These are phyloP conservation scores for Asclepias syriaca DNA, from an alignment of 257 asterid species.

Conservation along the genomic window DNA sequence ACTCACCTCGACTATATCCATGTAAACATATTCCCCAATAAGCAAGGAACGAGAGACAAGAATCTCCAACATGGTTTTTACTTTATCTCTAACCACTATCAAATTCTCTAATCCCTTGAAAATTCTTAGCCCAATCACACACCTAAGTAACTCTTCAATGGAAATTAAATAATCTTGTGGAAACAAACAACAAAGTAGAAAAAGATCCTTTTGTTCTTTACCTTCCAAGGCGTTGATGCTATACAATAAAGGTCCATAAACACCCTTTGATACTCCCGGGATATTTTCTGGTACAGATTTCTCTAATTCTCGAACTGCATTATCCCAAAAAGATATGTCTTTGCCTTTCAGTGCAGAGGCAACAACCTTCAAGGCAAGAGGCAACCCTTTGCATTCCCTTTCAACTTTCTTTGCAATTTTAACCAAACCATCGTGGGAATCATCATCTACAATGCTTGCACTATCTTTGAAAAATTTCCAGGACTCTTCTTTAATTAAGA, in stretches of 20 bases:
- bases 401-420: too few species aligned
- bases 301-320: constrained; percentile 9
- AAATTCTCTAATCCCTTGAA: background rate
- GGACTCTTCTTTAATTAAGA: too few species aligned
- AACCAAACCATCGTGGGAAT: too few species aligned
- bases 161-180: constrained; percentile 14
- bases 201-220: constrained; percentile 13
- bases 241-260: constrained; percentile 13
- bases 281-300: background rate
- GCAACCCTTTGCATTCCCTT: constrained; percentile 23
- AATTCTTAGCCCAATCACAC: constrained; percentile 10
- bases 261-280: background rate
- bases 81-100: constrained; percentile 10
- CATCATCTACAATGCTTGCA: too few species aligned
- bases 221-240: constrained; percentile 19
- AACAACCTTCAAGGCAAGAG: constrained; percentile 24
- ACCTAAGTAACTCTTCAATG: constrained; percentile 15
- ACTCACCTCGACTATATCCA: background rate
- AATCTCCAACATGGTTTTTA: background rate
- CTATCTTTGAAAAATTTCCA: too few species aligned
- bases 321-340: background rate
- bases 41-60: constrained; percentile 18
- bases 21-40: background rate
- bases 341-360: constrained; percentile 8
- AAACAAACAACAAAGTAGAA: constrained; percentile 28